These are phyloP conservation scores for Lachancea thermotolerans DNA, from an alignment of 805 yeast genomes.

Conservation along the genomic window DNA sequence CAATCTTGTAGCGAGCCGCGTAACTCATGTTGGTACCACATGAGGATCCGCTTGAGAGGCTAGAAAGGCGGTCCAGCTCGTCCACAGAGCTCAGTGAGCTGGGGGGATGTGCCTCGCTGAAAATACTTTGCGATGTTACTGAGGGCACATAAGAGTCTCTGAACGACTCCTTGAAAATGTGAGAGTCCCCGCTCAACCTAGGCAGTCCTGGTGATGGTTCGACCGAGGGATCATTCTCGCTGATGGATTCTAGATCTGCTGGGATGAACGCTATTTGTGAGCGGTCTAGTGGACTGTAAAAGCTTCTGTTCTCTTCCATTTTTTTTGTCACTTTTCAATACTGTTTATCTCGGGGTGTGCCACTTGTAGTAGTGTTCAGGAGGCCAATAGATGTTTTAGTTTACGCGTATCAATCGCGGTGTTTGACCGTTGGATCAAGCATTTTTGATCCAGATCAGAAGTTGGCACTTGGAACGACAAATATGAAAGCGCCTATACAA, in stretches of 20 bases:
- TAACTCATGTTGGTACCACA: constrained; percentile 15
- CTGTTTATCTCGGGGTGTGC: too few species aligned
- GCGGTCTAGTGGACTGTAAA: constrained; percentile 17
- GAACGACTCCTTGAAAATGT: constrained; percentile 8
- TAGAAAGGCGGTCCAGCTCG: constrained; percentile 14
- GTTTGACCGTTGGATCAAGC: too few species aligned
- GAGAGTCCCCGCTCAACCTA: too few species aligned
- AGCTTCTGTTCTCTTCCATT: neutral
- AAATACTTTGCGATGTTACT: constrained; percentile 6
- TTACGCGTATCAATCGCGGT: too few species aligned
- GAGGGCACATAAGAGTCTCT: constrained; percentile 1
- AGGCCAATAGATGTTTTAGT: too few species aligned
- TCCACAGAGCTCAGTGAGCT: constrained; percentile 8
- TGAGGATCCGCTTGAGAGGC: constrained; percentile 14
- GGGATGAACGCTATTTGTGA: constrained; percentile 20
- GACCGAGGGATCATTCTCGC: constrained; percentile 5
- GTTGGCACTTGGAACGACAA: too few species aligned
- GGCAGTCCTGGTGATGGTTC: neutral
- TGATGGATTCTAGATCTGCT: constrained; percentile 12
- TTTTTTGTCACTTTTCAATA: neutral
- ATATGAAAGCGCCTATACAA: too few species aligned
- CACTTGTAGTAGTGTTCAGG: too few species aligned
- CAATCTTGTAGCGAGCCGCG: constrained; percentile 23
- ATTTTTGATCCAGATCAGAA: too few species aligned
- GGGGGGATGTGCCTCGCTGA: constrained; percentile 10